Percentiles rank a stretch among this genome's conserved stretches.
phyloP scores from a whole-genome alignment of 495 filamentous ascomycete species.

The Pyrenopolyporus hunteri region DNA sequence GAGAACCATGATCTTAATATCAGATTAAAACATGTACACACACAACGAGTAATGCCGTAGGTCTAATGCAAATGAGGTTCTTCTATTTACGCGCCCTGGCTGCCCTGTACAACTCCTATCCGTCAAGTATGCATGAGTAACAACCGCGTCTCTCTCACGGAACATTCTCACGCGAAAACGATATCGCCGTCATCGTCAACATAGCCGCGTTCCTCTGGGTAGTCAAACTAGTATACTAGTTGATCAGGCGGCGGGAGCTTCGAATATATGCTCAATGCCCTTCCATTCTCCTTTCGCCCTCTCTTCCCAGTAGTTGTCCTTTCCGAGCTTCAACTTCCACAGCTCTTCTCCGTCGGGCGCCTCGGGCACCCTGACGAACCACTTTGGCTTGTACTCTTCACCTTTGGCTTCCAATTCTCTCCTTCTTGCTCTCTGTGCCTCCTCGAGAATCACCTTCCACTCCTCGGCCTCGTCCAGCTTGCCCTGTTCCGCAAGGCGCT shows the following conservation, averaged over 20 bases:
- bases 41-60: not conserved
- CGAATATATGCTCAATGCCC: slow-evolving; percentile 74
- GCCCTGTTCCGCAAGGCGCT: slow-evolving; percentile 82
- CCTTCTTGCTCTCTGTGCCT: slow-evolving; percentile 78
- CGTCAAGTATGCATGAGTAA: not conserved
- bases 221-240: not conserved
- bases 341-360: slow-evolving; percentile 69
- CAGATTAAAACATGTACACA: slow-evolving; percentile 20
- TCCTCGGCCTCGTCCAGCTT: slow-evolving; percentile 84
- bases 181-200: not conserved
- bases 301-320: slow-evolving; percentile 93
- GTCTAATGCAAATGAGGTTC: slow-evolving; percentile 13
- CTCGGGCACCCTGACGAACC: slow-evolving; percentile 73
- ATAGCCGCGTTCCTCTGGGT: not conserved
- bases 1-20: too few relatives aligned
- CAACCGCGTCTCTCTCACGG: not conserved
- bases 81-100: slow-evolving; percentile 11
- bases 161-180: not conserved
- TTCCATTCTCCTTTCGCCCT: slow-evolving; percentile 71
- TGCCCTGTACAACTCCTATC: not conserved
- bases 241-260: slow-evolving; percentile 17
- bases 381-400: slow-evolving; percentile 72
- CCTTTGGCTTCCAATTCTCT: slow-evolving; percentile 75
- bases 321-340: slow-evolving; percentile 81
- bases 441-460: slow-evolving; percentile 82